These are phyloP conservation scores for Erodium texanum DNA, from an alignment of 441 rosid genomes.

Conservation along the genomic window DNA sequence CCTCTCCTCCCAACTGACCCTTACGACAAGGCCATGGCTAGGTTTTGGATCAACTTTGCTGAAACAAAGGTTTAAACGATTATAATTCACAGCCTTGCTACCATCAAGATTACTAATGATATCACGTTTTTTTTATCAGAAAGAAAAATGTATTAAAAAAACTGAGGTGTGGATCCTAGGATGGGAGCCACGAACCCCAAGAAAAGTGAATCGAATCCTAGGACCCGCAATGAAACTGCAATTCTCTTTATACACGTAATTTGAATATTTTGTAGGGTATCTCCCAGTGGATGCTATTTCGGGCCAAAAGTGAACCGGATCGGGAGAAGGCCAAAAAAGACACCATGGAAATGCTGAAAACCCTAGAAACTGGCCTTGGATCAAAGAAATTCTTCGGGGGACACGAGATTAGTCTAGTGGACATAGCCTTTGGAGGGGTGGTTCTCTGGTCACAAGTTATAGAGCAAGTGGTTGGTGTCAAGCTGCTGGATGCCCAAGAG, in stretches of 20 bases:
- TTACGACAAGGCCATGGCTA: conserved; percentile 5
- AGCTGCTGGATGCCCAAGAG: conserved; percentile 11
- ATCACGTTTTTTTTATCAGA: neutral
- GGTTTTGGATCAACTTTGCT: conserved; percentile 8
- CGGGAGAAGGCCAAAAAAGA: conserved; percentile 19
- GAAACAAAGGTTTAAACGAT: neutral
- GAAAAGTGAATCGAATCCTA: too few relatives aligned
- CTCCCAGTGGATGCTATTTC: neutral
- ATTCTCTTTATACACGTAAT: too few relatives aligned
- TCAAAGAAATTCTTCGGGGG: conserved; percentile 23
- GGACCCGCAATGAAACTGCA: too few relatives aligned
- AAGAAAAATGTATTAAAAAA: too few relatives aligned
- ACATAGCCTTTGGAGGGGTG: conserved; percentile 17
- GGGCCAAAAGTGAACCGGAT: conserved; percentile 19
- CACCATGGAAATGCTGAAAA: conserved; percentile 17
- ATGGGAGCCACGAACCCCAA: too few relatives aligned
- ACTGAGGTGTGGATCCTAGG: neutral
- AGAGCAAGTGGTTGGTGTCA: conserved; percentile 12
- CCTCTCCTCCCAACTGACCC: conserved; percentile 1
- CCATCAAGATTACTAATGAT: too few relatives aligned
- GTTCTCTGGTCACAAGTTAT: conserved; percentile 17
- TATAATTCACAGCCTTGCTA: too few relatives aligned
- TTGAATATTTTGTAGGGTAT: neutral
- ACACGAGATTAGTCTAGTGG: conserved; percentile 20
- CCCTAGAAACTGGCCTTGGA: conserved; percentile 17